These are phyloP conservation scores for Suillus americanus DNA, from an alignment of 768 basidiomycete genomes.

Conservation along the genomic window DNA sequence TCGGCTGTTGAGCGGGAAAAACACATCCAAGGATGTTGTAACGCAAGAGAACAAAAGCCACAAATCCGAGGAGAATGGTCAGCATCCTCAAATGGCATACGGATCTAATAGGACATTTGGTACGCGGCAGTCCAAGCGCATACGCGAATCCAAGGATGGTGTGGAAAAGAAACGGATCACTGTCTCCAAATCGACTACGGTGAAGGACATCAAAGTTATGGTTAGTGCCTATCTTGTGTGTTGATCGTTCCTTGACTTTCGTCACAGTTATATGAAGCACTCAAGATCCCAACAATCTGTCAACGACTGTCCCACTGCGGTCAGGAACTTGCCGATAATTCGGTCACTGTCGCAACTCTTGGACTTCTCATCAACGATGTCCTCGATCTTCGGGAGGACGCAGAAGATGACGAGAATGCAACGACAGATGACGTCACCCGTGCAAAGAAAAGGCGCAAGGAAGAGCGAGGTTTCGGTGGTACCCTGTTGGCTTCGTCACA, in stretches of 20 bases:
- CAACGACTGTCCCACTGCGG: slow-evolving; percentile 68
- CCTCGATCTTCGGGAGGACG: slow-evolving; percentile 64
- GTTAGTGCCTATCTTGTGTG: slow-evolving; percentile 37
- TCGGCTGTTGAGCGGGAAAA: slow-evolving; percentile 40
- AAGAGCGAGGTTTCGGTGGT: slow-evolving; percentile 72
- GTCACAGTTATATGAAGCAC: slow-evolving; percentile 56
- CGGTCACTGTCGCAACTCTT: slow-evolving; percentile 48
- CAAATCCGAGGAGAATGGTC: slow-evolving; percentile 6
- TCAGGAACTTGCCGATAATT: slow-evolving; percentile 64
- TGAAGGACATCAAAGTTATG: slow-evolving; percentile 78
- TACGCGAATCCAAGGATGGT: slow-evolving; percentile 55
- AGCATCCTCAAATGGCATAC: slow-evolving; percentile 2
- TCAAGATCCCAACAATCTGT: slow-evolving; percentile 71
- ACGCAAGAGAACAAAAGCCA: slow-evolving; percentile 8
- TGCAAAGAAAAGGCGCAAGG: slow-evolving; percentile 41
- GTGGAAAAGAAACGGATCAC: slow-evolving; percentile 51
- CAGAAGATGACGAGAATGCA: slow-evolving; percentile 56
- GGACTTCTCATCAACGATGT: slow-evolving; percentile 61
- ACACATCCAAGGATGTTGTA: slow-evolving; percentile 29
- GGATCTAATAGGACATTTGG: slow-evolving; percentile 39
- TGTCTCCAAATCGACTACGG: slow-evolving; percentile 62
- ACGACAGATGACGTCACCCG: slow-evolving; percentile 49
- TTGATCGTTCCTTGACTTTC: slow-evolving; percentile 9
- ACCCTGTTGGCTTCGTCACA: slow-evolving; percentile 59
- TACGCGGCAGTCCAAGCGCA: slow-evolving; percentile 67